Percentiles rank a stretch among this genome's conserved stretches.
phyloP scores from a whole-genome alignment of 805 yeast species.

The Ogataea zsoltii region DNA sequence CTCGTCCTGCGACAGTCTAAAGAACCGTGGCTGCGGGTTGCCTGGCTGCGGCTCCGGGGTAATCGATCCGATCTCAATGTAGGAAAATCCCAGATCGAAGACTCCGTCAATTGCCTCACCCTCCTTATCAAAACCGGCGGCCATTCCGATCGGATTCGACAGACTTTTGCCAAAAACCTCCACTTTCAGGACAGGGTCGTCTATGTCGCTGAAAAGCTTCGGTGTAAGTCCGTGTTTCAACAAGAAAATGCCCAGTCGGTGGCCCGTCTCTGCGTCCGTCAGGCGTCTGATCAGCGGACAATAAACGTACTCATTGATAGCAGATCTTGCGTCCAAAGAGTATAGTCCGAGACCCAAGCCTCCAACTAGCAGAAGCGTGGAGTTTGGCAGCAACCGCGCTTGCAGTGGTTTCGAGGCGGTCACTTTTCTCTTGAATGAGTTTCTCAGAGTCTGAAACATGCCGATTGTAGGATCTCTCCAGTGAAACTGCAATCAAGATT shows the following conservation, averaged over 20 bases:
- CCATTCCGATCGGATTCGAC: conserved; percentile 83
- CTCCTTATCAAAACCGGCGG: conserved; percentile 94
- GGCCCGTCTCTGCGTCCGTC: conserved; percentile 87
- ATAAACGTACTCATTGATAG: conserved; percentile 74
- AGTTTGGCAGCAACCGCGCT: conserved; percentile 13
- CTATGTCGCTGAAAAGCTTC: conserved; percentile 52
- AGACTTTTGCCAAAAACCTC: conserved; percentile 64
- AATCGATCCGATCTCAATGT: conserved; percentile 90
- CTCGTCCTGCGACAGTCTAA: conserved; percentile 78
- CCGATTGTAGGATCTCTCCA: background rate
- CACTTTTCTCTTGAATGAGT: background rate
- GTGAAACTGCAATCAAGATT: no score
- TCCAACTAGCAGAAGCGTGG: conserved; percentile 25
- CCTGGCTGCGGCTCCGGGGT: conserved; percentile 95
- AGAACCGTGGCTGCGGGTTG: conserved; percentile 89
- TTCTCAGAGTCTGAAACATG: background rate
- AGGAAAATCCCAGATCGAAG: conserved; percentile 77
- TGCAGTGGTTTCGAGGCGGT: conserved; percentile 2
- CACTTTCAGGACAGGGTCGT: conserved; percentile 54
- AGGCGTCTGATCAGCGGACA: conserved; percentile 72
- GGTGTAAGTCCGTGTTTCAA: conserved; percentile 74
- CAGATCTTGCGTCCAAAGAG: conserved; percentile 79
- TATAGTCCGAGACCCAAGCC: conserved; percentile 44
- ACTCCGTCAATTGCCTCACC: conserved; percentile 88
- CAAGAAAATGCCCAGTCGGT: conserved; percentile 66